These are phyloP conservation scores for Groenewaldozyma salmanticensis DNA, from an alignment of 805 yeast genomes.

Conservation along the genomic window DNA sequence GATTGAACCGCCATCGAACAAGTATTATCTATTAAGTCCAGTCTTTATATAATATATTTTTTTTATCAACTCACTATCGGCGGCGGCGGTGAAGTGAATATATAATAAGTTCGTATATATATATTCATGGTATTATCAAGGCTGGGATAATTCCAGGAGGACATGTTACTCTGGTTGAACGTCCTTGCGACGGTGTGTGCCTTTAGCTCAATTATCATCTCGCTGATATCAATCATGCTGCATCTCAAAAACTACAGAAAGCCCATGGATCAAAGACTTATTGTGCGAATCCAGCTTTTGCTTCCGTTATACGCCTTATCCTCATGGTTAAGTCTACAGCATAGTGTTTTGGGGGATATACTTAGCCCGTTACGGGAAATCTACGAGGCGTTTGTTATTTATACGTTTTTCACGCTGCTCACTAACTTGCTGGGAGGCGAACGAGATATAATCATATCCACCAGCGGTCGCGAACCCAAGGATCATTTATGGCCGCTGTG, in stretches of 20 bases:
- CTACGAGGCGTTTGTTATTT: conserved; percentile 92
- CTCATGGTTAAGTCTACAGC: conserved; percentile 49
- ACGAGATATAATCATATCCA: conserved; percentile 60
- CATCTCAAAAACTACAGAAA: conserved; percentile 72
- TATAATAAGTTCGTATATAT: too few relatives aligned
- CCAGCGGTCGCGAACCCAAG: conserved; percentile 65
- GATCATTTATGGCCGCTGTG: conserved; percentile 50
- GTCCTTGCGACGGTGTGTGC: conserved; percentile 9
- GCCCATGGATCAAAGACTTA: conserved; percentile 78
- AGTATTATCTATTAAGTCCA: too few relatives aligned
- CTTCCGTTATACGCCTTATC: conserved; percentile 73
- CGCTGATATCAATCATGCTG: conserved; percentile 36
- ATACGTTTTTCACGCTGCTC: conserved; percentile 78
- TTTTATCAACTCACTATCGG: too few relatives aligned
- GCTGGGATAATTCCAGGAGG: too few relatives aligned
- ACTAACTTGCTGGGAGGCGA: conserved; percentile 90
- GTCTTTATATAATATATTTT: too few relatives aligned
- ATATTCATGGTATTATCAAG: too few relatives aligned
- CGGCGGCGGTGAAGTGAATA: too few relatives aligned
- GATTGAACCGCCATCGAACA: too few relatives aligned
- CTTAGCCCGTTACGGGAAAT: conserved; percentile 77
- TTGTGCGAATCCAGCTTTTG: conserved; percentile 70
- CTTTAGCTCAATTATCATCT: conserved; percentile 31
- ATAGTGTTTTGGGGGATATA: conserved; percentile 35
- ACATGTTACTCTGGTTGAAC: not conserved